Base-by-base conservation (phyloP, 176 grass and related monocot genomes). In the Neostapfia colusana region DNA sequence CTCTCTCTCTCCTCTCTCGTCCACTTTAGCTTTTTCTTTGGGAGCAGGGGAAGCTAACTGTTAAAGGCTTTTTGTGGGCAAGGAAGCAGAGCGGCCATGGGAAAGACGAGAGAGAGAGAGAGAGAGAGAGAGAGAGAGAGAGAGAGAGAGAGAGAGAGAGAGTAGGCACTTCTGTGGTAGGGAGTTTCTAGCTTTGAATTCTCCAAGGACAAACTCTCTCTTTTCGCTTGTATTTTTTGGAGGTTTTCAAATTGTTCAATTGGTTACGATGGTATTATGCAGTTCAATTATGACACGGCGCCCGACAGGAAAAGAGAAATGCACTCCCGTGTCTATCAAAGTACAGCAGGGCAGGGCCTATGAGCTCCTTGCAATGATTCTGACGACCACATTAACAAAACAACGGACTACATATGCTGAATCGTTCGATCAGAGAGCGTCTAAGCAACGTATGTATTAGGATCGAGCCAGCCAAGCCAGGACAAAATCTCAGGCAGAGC, bases 1-100 rank as follows among this genome's bases (percentile, higher is more conserved):
- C 31, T 31, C n/a, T 48, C n/a, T 67, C 41, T 69, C 70, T 77
- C 18, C 1, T 80, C 35, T 80, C 36, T 81, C 18, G 4, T 70
- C 0, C 14, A 8, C 24, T 89, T 69, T 95, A 69, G 79, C 76
- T 88, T 79, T 72, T 75, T 79, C 68, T 83, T 87, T 87, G 79
- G 70, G 84, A 78, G 62, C 45, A 66, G 81, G 31, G 85, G 89
- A 80, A 77, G 81, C 17, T 49, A 39, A 63, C 75, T 84, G 80
- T 82, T 72, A 67, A 82, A 46, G 45, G 66, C 64, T 85, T 73
- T 74, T 72, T 84, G 77, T 77, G 84, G 80, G 62, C 78, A 57
- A 80, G 77, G 73, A 82, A 81, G 78, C 77, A 84, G n/a, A n/a
- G n/a, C n/a, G n/a, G 60, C 66, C 66, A 66, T 81, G 81, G 76